Conservation (phyloP, 148 eudicot genomes). For the Simmondsia chinensis region DNA sequence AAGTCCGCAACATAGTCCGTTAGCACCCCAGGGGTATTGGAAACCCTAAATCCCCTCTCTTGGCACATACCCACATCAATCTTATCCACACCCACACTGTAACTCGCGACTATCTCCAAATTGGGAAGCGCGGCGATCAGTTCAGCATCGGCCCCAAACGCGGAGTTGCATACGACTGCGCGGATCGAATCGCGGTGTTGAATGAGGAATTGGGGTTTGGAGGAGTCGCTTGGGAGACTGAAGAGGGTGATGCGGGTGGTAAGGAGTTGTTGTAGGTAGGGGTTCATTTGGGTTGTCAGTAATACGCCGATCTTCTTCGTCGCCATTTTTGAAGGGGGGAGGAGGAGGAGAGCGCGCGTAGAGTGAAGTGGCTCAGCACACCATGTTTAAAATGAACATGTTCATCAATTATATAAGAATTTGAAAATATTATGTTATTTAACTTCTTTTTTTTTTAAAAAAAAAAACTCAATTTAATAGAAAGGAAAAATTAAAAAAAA, state of each 20-base stretch:
- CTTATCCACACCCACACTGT: conserved; percentile 65
- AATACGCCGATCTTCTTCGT: conserved; percentile 23
- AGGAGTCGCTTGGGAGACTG: conserved; percentile 21
- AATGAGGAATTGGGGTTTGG: conserved; percentile 14
- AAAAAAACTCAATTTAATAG: too few relatives aligned
- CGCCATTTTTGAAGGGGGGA: conserved; percentile 6
- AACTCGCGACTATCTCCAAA: conserved; percentile 46
- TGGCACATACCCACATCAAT: conserved; percentile 43
- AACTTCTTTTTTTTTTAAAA: too few relatives aligned
- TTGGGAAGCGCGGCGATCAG: conserved; percentile 53
- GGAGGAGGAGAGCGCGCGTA: not conserved
- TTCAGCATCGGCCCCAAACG: conserved; percentile 34
- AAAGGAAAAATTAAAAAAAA: too few relatives aligned
- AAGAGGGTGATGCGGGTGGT: conserved; percentile 31
- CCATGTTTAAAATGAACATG: too few relatives aligned
- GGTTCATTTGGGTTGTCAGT: conserved; percentile 23
- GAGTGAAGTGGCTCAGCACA: too few relatives aligned
- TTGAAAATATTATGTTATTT: too few relatives aligned
- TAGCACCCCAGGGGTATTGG: conserved; percentile 56
- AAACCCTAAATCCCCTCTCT: conserved; percentile 53
- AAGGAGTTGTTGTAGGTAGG: conserved; percentile 34
- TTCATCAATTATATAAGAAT: too few relatives aligned
- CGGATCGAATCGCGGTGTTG: conserved; percentile 22
- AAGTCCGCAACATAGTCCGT: conserved; percentile 67
- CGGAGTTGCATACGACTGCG: conserved; percentile 39